Conservation (phyloP, 306 rosid species). For the Pyrus betulifolia region DNA sequence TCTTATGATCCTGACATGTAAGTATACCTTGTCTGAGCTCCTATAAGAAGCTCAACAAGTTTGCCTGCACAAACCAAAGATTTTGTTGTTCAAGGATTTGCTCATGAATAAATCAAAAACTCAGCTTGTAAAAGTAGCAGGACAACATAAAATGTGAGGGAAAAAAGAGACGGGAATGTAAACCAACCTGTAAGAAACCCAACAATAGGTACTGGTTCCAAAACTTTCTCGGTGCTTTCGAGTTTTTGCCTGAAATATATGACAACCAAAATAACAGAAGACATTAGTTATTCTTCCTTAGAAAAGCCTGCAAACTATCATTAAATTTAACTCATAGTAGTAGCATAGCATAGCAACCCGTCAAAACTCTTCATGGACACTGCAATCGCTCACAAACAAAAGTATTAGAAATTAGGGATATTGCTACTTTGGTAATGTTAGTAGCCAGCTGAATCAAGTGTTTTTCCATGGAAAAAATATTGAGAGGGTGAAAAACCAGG, state of each 20-base stretch:
- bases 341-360: neutral
- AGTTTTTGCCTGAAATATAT: conserved; percentile 55
- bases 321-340: neutral
- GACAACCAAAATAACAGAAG: neutral
- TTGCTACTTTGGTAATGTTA: neutral
- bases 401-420: neutral
- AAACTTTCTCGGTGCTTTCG: conserved; percentile 49
- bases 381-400: neutral
- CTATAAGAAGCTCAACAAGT: conserved; percentile 71
- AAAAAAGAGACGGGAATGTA: conserved; percentile 3
- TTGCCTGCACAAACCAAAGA: conserved; percentile 46
- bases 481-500: neutral
- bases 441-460: neutral
- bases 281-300: neutral
- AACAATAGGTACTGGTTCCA: conserved; percentile 66
- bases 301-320: conserved; percentile 1
- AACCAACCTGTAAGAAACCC: conserved; percentile 77
- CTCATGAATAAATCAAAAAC: neutral
- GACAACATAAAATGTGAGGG: neutral
- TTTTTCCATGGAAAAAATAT: neutral
- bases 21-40: conserved; percentile 88
- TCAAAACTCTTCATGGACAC: too few relatives aligned
- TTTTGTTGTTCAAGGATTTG: neutral
- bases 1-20: conserved; percentile 80
- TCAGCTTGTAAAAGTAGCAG: neutral